These are phyloP conservation scores for Artemisia annua DNA, from an alignment of 129 eudicot genomes.

Conservation along the genomic window DNA sequence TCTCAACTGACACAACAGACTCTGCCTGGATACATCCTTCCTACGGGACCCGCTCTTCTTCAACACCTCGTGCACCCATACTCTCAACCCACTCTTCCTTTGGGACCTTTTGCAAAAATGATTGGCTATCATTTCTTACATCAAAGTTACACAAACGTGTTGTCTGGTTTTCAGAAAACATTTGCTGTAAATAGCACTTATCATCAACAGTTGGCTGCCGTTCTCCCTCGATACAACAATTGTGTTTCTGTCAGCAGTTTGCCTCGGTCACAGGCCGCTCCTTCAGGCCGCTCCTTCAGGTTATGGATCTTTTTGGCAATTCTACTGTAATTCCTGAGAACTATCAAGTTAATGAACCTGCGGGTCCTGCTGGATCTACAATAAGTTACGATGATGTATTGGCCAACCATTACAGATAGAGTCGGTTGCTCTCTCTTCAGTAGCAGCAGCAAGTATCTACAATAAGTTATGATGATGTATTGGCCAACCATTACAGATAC, in stretches of 20 bases:
- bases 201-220: slow-evolving; percentile 78
- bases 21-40: slow-evolving; percentile 51
- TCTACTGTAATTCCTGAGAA: slow-evolving; percentile 61
- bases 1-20: slow-evolving; percentile 70
- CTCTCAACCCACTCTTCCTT: slow-evolving; percentile 74
- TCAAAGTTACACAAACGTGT: slow-evolving; percentile 84
- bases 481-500: too few species aligned
- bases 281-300: slow-evolving; percentile 81
- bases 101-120: slow-evolving; percentile 85
- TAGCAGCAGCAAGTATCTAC: too few species aligned
- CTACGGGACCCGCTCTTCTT: slow-evolving; percentile 70
- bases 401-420: too few species aligned
- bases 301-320: slow-evolving; percentile 69
- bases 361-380: slow-evolving; percentile 78
- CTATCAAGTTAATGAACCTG: slow-evolving; percentile 71
- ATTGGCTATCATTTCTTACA: slow-evolving; percentile 76
- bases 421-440: too few species aligned
- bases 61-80: slow-evolving; percentile 86
- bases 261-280: too few species aligned
- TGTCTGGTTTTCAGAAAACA: slow-evolving; percentile 84
- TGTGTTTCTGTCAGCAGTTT: slow-evolving; percentile 59
- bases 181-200: slow-evolving; percentile 74
- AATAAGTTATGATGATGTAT: too few species aligned
- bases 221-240: slow-evolving; percentile 79
- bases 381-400: too few species aligned